These are phyloP conservation scores for Lichtheimia ramosa DNA, from an alignment of 371 early-diverging fungal genomes.

Conservation along the genomic window DNA sequence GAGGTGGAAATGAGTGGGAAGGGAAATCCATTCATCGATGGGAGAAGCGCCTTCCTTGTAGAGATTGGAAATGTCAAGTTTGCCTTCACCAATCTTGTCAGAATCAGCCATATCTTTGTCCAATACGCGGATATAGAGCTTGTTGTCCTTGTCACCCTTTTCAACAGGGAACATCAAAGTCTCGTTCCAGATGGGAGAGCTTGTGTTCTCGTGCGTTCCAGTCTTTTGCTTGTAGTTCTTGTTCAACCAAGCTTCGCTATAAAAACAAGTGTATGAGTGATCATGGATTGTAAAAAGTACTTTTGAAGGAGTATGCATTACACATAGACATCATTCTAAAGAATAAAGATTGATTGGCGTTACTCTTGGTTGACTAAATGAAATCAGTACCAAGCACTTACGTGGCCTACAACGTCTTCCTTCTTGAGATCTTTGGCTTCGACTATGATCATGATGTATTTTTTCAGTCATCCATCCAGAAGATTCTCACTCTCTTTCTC, in stretches of 20 bases:
- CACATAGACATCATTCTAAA: slow-evolving; percentile 20
- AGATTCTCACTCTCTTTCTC: too few species aligned
- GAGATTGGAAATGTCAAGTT: slow-evolving; percentile 20
- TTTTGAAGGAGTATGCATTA: not conserved
- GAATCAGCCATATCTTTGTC: slow-evolving; percentile 37
- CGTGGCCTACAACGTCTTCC: slow-evolving; percentile 16
- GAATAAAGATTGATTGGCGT: too few species aligned
- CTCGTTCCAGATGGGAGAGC: slow-evolving; percentile 18
- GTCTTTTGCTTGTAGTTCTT: slow-evolving; percentile 20
- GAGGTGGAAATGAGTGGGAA: slow-evolving; percentile 20
- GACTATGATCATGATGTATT: not conserved
- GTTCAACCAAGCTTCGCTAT: slow-evolving; percentile 17
- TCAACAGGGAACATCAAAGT: slow-evolving; percentile 17
- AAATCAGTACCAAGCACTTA: not conserved
- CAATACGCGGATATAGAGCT: slow-evolving; percentile 33
- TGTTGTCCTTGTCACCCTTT: slow-evolving; percentile 17
- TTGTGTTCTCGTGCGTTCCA: slow-evolving; percentile 3
- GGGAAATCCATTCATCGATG: slow-evolving; percentile 14
- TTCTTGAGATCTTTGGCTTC: slow-evolving; percentile 17
- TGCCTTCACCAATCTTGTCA: slow-evolving; percentile 46
- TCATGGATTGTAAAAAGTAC: not conserved
- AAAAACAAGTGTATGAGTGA: not conserved
- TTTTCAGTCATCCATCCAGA: too few species aligned
- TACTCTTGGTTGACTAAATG: not conserved
- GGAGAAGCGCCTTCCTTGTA: slow-evolving; percentile 5